A percentile compares a stretch with the other conserved stretches of the same genome.
Conservation (phyloP, 2,329 filamentous ascomycete species). For the Fusarium subglutinans region DNA sequence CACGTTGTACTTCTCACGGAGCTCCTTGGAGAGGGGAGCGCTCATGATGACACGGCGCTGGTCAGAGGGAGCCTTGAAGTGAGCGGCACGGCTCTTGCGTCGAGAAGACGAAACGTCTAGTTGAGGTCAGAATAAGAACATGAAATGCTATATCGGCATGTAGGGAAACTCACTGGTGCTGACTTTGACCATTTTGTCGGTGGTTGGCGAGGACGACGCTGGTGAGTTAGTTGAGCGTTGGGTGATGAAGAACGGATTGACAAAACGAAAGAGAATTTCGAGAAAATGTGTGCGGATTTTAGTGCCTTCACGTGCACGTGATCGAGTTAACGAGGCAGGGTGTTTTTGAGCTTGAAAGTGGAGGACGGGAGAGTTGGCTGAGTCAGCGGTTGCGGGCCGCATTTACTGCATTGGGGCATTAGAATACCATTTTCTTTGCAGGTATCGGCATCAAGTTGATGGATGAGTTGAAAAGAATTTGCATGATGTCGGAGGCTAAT, state of each 20-base stretch:
- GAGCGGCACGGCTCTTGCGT: conserved; percentile 98
- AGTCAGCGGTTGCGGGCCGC: conserved; percentile 6
- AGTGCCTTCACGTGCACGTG: conserved; percentile 46
- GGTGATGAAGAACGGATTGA: conserved; percentile 41
- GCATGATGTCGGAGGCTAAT: background rate
- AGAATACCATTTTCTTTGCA: background rate
- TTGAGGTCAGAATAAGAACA: background rate
- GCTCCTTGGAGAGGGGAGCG: conserved; percentile 94
- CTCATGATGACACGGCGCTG: conserved; percentile 97
- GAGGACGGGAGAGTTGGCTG: background rate
- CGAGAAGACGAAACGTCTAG: conserved; percentile 78
- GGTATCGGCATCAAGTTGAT: background rate
- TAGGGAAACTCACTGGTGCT: conserved; percentile 61
- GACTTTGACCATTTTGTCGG: conserved; percentile 75
- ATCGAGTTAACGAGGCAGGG: conserved; percentile 11
- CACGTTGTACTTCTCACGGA: conserved; percentile 99
- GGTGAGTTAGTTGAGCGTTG: conserved; percentile 45
- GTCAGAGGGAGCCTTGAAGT: conserved; percentile 95
- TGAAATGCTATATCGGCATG: background rate
- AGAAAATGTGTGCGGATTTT: conserved; percentile 43
- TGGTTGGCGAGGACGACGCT: conserved; percentile 41
- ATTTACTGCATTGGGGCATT: conserved; percentile 4
- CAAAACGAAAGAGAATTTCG: conserved; percentile 13
- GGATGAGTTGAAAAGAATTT: background rate
- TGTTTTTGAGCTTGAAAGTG: background rate